phyloP scores from a whole-genome alignment of 257 asterid species.

The Striga asiatica region DNA sequence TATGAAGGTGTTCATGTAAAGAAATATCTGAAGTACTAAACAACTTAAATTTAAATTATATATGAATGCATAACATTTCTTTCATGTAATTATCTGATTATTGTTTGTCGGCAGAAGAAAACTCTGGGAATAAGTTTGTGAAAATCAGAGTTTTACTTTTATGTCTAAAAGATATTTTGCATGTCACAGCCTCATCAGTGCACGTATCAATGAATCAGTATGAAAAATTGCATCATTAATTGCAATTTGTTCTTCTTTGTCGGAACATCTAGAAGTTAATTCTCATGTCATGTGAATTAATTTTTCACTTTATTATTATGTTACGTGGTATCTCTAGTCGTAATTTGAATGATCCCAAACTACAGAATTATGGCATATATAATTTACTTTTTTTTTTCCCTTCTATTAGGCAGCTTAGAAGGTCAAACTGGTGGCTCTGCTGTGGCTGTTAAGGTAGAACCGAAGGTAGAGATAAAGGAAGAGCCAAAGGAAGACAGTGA shows the following conservation, averaged over 20 bases:
- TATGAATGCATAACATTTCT: not conserved
- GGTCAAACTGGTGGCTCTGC: conserved; percentile 34
- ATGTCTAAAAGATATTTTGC: not conserved
- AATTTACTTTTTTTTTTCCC: not conserved
- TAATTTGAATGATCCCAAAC: not conserved
- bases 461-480: too few relatives aligned
- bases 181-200: not conserved
- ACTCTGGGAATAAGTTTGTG: too few relatives aligned
- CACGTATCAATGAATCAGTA: not conserved
- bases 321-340: not conserved
- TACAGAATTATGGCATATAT: not conserved
- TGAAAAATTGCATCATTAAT: not conserved
- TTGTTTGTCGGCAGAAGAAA: too few relatives aligned
- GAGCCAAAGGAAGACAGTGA: conserved; percentile 78
- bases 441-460: too few relatives aligned
- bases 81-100: not conserved
- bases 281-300: not conserved
- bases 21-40: too few relatives aligned
- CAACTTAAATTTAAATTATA: not conserved
- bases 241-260: not conserved
- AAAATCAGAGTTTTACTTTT: not conserved
- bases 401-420: conserved; percentile 20
- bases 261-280: not conserved
- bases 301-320: not conserved
- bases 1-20: too few relatives aligned